Base-by-base conservation (phyloP, 805 yeast species). In the Hanseniaspora nectarophila region DNA sequence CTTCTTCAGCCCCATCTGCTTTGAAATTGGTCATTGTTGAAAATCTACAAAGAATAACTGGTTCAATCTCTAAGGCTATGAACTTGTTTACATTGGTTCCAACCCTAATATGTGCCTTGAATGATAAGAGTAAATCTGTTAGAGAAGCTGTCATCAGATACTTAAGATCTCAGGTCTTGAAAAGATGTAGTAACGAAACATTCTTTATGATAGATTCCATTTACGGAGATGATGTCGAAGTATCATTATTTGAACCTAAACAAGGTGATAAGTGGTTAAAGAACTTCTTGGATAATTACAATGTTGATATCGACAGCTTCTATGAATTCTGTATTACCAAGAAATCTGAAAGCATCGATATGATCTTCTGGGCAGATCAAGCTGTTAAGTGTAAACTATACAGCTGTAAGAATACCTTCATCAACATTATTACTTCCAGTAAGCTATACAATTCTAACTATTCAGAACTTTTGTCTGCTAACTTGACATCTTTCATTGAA, bases 351-450 rank as follows among this genome's bases (percentile, higher is more conserved):
- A 74, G 76, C 53, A 67, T 82, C 5, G 70, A 75, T 43, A 64
- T 81, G 51, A 75, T 88, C 0, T 84, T 81, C 57, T 71, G 86
- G 59, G 77, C 82, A 18, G 78, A 82, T 53, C 92, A 87, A 64
- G 83, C 85, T 60, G 63, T 70, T 35, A 58, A 68, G 8, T 67
- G 73, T 23, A 66, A 76, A 8, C 56, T 80, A 23, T 81, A 84
- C 21, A 72, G 67, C 20, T 70, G 85, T 21, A 84, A 87, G 60
- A 64, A 70, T 40, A 67, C 70, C 28, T 67, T 81, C 3, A 61
- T 81, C 54, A 60, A 65, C n/a, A 58, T 73, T 35, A 63, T 81
- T n/a, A 67, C 71, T 18, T 67, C 68, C 6, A 69, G 51, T 34
- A 43, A 57, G 12, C 26, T 55, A 10, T 56, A 61, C 23, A 49